Evolutionary conservation across 176 grass and related monocot genomes (phyloP).

Genomic region (Ensete ventricosum): DNA sequence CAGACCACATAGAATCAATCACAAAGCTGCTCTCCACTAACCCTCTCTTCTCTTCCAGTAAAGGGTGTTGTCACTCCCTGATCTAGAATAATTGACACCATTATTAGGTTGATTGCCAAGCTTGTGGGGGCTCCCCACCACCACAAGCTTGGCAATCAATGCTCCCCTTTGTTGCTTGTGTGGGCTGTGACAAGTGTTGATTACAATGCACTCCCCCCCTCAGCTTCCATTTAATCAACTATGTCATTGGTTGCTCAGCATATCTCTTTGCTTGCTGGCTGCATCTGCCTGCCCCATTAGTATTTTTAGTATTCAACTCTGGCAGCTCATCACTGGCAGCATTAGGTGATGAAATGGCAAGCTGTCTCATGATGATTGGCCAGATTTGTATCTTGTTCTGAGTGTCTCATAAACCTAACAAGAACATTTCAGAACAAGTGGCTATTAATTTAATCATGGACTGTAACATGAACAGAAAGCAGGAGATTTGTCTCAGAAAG

Average conservation of each 20-base stretch:
- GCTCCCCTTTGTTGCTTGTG: neutral
- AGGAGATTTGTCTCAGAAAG: too few species aligned
- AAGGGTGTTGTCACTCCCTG: too few species aligned
- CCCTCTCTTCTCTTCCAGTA: too few species aligned
- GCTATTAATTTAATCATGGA: too few species aligned
- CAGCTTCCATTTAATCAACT: neutral
- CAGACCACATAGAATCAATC: neutral
- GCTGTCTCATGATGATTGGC: too few species aligned
- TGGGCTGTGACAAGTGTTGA: constrained; percentile 2
- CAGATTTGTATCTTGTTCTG: neutral
- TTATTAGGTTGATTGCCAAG: neutral
- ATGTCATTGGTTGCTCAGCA: too few species aligned
- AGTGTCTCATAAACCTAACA: neutral
- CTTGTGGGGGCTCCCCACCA: neutral
- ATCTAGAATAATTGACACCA: constrained; percentile 1
- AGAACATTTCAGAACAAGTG: neutral
- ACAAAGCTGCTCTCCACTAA: neutral
- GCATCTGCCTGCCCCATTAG: neutral
- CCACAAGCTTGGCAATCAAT: neutral
- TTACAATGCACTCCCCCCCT: neutral
- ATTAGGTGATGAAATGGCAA: neutral
- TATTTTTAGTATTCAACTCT: neutral
- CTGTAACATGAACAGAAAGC: too few species aligned
- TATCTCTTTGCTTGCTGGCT: neutral
- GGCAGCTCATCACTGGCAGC: constrained; percentile 1